Evolutionary conservation across 441 rosid genomes (phyloP).

Genomic region (Syzygium malaccense): DNA sequence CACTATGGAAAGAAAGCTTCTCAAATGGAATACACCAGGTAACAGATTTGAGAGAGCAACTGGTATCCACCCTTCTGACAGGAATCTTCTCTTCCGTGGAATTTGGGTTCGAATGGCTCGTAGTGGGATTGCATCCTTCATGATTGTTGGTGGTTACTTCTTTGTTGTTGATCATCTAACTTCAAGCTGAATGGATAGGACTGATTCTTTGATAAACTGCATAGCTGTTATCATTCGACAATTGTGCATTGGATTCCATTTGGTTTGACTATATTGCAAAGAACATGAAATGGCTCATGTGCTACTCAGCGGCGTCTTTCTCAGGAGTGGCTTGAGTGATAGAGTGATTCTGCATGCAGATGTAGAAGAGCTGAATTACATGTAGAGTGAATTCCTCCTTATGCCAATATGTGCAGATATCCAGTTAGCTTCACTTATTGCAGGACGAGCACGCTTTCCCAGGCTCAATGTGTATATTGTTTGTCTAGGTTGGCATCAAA

Average conservation of each 20-base stretch:
- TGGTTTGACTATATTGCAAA: not conserved
- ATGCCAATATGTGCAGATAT: not conserved
- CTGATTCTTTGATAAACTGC: not conserved
- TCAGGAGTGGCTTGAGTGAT: not conserved
- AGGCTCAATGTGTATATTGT: not conserved
- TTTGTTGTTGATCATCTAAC: constrained; percentile 36
- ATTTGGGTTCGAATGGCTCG: constrained; percentile 62
- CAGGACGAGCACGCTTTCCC: not conserved
- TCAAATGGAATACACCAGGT: constrained; percentile 73
- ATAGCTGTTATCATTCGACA: not conserved
- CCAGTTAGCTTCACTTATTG: not conserved
- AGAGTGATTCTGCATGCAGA: not conserved
- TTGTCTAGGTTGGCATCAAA: not conserved
- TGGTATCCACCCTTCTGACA: constrained; percentile 86
- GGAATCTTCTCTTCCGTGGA: constrained; percentile 59
- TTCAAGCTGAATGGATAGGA: constrained; percentile 17
- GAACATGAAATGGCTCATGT: not conserved
- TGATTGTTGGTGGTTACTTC: constrained; percentile 63
- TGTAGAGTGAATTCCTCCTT: not conserved
- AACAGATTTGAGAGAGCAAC: constrained; percentile 67
- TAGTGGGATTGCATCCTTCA: constrained; percentile 58
- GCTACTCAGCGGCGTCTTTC: not conserved
- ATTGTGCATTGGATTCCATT: not conserved
- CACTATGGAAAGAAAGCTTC: constrained; percentile 63
- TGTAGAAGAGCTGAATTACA: not conserved